phyloP scores from a whole-genome alignment of 495 filamentous ascomycete species.

The Xylaria intraflava region DNA sequence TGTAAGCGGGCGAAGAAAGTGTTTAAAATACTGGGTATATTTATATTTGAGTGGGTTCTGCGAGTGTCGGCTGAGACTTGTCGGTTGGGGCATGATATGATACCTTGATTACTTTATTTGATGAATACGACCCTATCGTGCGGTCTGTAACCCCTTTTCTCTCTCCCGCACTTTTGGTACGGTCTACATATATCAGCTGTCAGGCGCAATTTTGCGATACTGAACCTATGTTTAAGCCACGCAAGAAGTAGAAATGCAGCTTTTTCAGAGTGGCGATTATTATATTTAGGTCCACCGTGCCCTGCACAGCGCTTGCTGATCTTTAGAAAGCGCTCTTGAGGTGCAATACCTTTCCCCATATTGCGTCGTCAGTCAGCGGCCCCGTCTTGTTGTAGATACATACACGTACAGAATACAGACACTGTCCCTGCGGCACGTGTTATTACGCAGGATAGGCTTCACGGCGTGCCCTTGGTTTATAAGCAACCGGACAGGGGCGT shows the following conservation, averaged over 20 bases:
- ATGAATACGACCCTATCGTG: neutral
- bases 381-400: neutral
- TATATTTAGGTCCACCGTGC: neutral
- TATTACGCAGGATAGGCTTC: neutral
- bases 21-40: neutral
- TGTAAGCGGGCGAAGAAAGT: neutral
- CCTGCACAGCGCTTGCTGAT: neutral
- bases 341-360: neutral
- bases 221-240: neutral
- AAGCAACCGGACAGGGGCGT: neutral
- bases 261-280: neutral
- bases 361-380: neutral
- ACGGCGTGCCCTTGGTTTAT: neutral
- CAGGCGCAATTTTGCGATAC: neutral
- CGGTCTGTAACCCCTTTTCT: neutral
- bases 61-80: neutral
- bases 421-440: neutral
- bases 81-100: neutral
- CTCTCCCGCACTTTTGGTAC: too few relatives aligned
- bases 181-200: too few relatives aligned
- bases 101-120: neutral
- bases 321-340: neutral
- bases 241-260: neutral
- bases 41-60: neutral
- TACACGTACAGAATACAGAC: neutral